Conservation (phyloP, 2,329 filamentous ascomycete genomes). For the Phoma herbarum region DNA sequence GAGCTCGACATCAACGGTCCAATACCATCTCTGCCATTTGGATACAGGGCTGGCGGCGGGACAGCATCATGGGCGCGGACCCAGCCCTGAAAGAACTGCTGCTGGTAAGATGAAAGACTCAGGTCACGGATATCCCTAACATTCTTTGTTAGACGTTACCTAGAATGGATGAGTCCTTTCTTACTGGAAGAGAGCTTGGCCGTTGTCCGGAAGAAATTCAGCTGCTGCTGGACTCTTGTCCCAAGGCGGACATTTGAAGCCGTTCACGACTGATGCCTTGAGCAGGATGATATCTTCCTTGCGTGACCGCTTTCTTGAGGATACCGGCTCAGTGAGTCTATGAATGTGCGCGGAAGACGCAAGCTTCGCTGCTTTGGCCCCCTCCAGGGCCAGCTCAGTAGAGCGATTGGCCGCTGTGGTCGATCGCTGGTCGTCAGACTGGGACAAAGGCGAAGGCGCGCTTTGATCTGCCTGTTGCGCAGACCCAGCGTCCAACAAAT, state of each 20-base stretch:
- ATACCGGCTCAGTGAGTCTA: conserved; percentile 58
- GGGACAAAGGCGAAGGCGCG: conserved; percentile 1
- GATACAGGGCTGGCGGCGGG: conserved; percentile 54
- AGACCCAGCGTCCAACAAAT: background rate
- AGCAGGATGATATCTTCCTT: conserved; percentile 80
- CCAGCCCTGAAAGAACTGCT: conserved; percentile 83
- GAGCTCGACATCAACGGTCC: conserved; percentile 65
- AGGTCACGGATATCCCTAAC: conserved; percentile 71
- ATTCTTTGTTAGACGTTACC: background rate
- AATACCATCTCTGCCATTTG: conserved; percentile 37
- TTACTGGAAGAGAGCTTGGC: conserved; percentile 67
- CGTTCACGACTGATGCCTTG: conserved; percentile 81
- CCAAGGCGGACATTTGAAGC: conserved; percentile 87
- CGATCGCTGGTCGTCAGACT: background rate
- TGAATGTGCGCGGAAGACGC: conserved; percentile 39
- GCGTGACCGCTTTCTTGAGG: conserved; percentile 69
- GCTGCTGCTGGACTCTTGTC: conserved; percentile 65
- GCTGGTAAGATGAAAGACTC: conserved; percentile 77
- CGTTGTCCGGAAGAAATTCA: conserved; percentile 67
- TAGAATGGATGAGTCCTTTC: conserved; percentile 23
- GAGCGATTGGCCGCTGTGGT: background rate
- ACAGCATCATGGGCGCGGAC: conserved; percentile 76
- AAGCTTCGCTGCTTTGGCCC: conserved; percentile 1
- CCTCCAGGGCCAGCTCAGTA: conserved; percentile 8
- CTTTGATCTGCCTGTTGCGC: background rate